phyloP scores from a whole-genome alignment of 352 stramenopile genomes.

The Plasmopara muralis region DNA sequence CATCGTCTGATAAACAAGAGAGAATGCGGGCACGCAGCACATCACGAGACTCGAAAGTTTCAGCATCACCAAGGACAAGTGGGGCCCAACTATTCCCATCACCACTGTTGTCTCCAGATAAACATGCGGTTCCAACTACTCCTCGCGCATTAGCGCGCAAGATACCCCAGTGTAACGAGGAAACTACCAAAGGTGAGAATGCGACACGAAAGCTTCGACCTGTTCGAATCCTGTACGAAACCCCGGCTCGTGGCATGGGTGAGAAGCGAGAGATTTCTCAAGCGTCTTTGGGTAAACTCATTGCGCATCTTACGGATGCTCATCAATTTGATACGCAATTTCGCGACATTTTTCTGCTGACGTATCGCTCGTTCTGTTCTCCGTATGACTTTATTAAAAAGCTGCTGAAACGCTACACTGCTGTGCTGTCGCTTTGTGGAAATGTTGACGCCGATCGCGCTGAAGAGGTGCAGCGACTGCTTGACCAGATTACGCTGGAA shows the following conservation, averaged over 20 bases:
- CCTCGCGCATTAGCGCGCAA: slow-evolving; percentile 20
- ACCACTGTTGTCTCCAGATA: slow-evolving; percentile 12
- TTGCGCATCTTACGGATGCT: slow-evolving; percentile 75
- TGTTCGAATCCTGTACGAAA: slow-evolving; percentile 74
- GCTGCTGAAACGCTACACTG: slow-evolving; percentile 78
- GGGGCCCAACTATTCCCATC: slow-evolving; percentile 9
- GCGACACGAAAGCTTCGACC: slow-evolving; percentile 30
- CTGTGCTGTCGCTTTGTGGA: slow-evolving; percentile 53
- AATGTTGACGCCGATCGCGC: slow-evolving; percentile 44
- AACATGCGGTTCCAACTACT: slow-evolving; percentile 10
- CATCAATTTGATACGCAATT: slow-evolving; percentile 85
- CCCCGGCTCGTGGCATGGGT: slow-evolving; percentile 43
- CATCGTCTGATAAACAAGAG: slow-evolving; percentile 8
- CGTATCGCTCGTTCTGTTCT: slow-evolving; percentile 73
- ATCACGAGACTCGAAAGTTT: slow-evolving; percentile 16
- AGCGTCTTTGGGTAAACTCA: slow-evolving; percentile 75
- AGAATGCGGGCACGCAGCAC: slow-evolving; percentile 18
- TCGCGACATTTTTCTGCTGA: slow-evolving; percentile 79
- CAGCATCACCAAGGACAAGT: slow-evolving; percentile 14
- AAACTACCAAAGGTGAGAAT: slow-evolving; percentile 10
- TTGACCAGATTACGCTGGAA: slow-evolving; percentile 63
- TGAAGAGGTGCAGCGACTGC: slow-evolving; percentile 49
- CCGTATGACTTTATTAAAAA: slow-evolving; percentile 87
- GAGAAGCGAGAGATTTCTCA: slow-evolving; percentile 82
- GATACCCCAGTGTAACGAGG: slow-evolving; percentile 8